A percentile compares a stretch with the other conserved stretches of the same genome.
Evolutionary conservation across 225 moss, liverwort and hornwort genomes (phyloP).

Genomic region (Polytrichum commune): DNA sequence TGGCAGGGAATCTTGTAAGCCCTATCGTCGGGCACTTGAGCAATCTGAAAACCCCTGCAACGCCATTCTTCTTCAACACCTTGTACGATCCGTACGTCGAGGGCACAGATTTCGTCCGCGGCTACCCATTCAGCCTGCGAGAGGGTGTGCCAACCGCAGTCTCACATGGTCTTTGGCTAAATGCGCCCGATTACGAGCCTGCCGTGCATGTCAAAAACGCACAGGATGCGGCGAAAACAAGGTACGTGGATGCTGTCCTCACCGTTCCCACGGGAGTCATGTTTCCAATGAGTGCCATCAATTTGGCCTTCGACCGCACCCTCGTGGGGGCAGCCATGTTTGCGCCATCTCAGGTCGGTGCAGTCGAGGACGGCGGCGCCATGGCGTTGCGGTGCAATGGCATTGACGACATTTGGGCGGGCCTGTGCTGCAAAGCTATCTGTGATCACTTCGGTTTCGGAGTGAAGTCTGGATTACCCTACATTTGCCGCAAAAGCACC

Average conservation of each 20-base stretch:
- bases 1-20: slow-evolving; percentile 65
- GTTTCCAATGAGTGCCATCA: slow-evolving; percentile 40
- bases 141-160: slow-evolving; percentile 87
- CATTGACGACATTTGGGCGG: slow-evolving; percentile 52
- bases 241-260: slow-evolving; percentile 56
- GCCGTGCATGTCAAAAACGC: slow-evolving; percentile 13
- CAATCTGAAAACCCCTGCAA: slow-evolving; percentile 72
- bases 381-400: slow-evolving; percentile 15
- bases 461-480: slow-evolving; percentile 56
- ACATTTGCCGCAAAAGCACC: slow-evolving; percentile 25
- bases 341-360: slow-evolving; percentile 32
- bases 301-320: slow-evolving; percentile 52
- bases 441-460: slow-evolving; percentile 46
- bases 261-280: slow-evolving; percentile 44
- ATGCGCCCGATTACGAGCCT: slow-evolving; percentile 57
- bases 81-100: slow-evolving; percentile 82
- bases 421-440: slow-evolving; percentile 45
- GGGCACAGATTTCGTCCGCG: slow-evolving; percentile 94
- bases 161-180: slow-evolving; percentile 84
- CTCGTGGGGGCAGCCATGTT: slow-evolving; percentile 54
- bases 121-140: slow-evolving; percentile 92
- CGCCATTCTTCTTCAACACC: slow-evolving; percentile 91
- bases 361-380: background rate
- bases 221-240: background rate
- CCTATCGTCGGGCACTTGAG: slow-evolving; percentile 72